Evolutionary conservation across 164 flowering plant species (phyloP).

Genomic region (Saururus chinensis): DNA sequence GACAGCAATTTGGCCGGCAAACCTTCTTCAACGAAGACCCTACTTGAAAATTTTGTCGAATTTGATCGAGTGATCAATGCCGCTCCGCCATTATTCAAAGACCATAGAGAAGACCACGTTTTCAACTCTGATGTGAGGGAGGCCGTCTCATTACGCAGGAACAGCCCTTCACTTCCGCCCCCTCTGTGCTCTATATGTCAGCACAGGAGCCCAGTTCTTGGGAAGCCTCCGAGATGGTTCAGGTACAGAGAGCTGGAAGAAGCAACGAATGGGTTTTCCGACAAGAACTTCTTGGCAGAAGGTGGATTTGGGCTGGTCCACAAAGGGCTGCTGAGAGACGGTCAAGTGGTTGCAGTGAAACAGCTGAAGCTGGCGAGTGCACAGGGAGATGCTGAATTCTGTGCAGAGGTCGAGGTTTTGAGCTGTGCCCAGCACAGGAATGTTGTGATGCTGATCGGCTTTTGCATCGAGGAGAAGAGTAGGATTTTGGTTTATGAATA

Average conservation of each 20-base stretch:
- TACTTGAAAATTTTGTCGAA: constrained; percentile 27
- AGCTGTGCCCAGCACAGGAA: constrained; percentile 96
- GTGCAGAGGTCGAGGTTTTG: constrained; percentile 64
- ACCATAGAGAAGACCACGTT: constrained; percentile 12
- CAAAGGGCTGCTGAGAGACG: constrained; percentile 62
- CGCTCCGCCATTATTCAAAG: constrained; percentile 4
- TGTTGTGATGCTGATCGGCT: constrained; percentile 87
- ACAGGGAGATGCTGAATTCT: constrained; percentile 70
- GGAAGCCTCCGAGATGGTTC: constrained; percentile 74
- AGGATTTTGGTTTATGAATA: constrained; percentile 83
- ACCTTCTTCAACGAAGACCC: constrained; percentile 15
- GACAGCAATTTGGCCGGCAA: constrained; percentile 10
- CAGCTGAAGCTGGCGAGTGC: constrained; percentile 48
- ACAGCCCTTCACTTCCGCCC: constrained; percentile 52
- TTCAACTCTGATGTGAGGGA: constrained; percentile 34
- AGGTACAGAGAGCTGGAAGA: constrained; percentile 52
- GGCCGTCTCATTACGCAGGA: constrained; percentile 41
- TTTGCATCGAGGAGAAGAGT: constrained; percentile 49
- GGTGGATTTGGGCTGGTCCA: constrained; percentile 76
- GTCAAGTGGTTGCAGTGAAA: constrained; percentile 82
- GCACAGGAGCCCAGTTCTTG: constrained; percentile 67
- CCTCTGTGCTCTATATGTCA: constrained; percentile 84
- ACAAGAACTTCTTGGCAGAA: constrained; percentile 53
- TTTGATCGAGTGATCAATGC: constrained; percentile 24
- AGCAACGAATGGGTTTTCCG: constrained; percentile 77